Evolutionary conservation across 2,329 filamentous ascomycete genomes (phyloP), one percentile per base, ranked within the genome.

Genomic region (Neofusicoccum ribis): DNA sequence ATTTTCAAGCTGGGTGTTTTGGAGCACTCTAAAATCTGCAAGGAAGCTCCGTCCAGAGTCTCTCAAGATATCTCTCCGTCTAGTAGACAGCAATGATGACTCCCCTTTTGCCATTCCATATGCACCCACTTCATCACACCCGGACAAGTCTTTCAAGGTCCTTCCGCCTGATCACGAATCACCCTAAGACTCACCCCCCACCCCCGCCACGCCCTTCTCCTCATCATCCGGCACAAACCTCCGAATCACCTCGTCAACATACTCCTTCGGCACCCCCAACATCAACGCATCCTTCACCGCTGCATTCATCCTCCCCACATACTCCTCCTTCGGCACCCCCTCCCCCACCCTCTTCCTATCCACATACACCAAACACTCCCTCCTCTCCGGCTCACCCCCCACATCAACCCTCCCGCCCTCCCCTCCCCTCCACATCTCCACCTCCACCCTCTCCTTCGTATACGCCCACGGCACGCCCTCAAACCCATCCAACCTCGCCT

Each of bases 391-490:
- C 68, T 1, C 49, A 58, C 0, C 68, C 60, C 37, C 23, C 23
- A 23, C 3, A 23, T 23, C 23, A 23, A 23, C 3, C 23, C 23
- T 23, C 41, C 2, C 36, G 4, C 66, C 50, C 0, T 68, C 50
- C 51, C 44, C 47, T 11, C 43, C 9, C 56, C 49, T 15, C 80
- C 80, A 83, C 64, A 84, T 80, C 17, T 81, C 77, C 3, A 83
- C 80, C 0, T 70, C 47, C 0, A 85, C 69, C 7, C 49, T 7
- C 44, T 83, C 77, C 72, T 89, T 90, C 50, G 82, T 81, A 71
- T 91, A 91, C 0, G 83, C 83, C 0, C 72, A 70, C 0, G 88
- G 86, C 0, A 91, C 89, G 46, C 87, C 88, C 74, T 91, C 89
- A 69, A 83, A 85, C 0, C 63, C 56, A 60, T 79, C 77, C 0